Evolutionary conservation across 148 eudicot species (phyloP), one percentile per base, ranked within the genome.

Genomic region (Pouteria glomerata): DNA sequence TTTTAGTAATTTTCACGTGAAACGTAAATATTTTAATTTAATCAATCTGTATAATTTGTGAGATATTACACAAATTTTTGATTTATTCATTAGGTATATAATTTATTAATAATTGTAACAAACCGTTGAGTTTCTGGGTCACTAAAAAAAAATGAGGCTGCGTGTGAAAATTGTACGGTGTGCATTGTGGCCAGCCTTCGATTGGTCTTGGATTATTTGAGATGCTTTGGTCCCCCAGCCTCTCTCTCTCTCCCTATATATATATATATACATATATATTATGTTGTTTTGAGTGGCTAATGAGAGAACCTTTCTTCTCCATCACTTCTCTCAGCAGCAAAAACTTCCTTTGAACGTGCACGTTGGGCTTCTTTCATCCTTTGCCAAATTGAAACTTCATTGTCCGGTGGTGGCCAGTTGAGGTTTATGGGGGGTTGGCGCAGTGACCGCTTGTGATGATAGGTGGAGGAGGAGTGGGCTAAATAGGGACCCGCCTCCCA

Each of bases 201-300:
- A 69, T 48, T 73, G 78, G 42, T 74, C 62, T 39, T 60, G 52
- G 55, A 67, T 78, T 78, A 50, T 60, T 59, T 77, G 68, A 68
- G 70, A 73, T 35, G 56, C 39, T 73, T 73, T 78, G 73, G 81
- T 73, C 81, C 76, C 76, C 61, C 24, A 30, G 19, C 1, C 75
- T 31, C 68, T 39, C 31, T 72, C 66, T 55, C 30, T 52, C 31
- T 53, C 61, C 35, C 45, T 31, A 18, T 16, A 47, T 6, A 4
- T 29, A n/a, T 29, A 2, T 66, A 21, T 41, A 15, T 63, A 18
- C 16, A 2, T 10, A 3, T 18, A 23, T 18, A 4, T 6, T 55
- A 27, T 6, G 59, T n/a, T 23, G 27, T 4, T 50, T 5, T 8
- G 31, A 3, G 63, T 13, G 39, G 39, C n/a, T 15, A 5, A 57